These are phyloP conservation scores for Rhizopus delemar DNA, from an alignment of 371 early-diverging fungal species.

Conservation along the genomic window DNA sequence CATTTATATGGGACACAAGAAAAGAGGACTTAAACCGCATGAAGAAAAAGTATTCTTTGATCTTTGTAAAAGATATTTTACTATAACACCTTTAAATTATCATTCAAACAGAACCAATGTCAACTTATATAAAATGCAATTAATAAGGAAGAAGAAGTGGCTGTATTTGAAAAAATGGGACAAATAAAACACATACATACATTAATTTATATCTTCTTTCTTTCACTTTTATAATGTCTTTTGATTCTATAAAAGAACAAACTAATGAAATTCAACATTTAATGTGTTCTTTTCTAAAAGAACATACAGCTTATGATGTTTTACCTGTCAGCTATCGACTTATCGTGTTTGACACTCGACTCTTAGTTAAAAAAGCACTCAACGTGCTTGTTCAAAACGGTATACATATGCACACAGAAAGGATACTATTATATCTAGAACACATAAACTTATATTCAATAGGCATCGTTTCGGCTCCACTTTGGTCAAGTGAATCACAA, in stretches of 20 bases:
- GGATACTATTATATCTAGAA: too few relatives aligned
- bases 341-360: slow-evolving; percentile 87
- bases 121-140: slow-evolving; percentile 5
- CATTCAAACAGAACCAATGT: not conserved
- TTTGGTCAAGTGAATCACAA: slow-evolving; percentile 83
- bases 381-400: slow-evolving; percentile 92
- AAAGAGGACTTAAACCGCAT: slow-evolving; percentile 37
- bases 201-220: not conserved
- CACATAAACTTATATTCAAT: slow-evolving; percentile 9
- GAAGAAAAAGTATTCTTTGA: slow-evolving; percentile 54
- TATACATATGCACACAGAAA: slow-evolving; percentile 28
- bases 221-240: slow-evolving; percentile 3
- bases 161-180: slow-evolving; percentile 5
- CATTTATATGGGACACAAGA: slow-evolving; percentile 61
- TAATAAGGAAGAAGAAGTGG: not conserved
- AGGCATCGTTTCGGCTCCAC: slow-evolving; percentile 93
- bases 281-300: slow-evolving; percentile 70
- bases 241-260: slow-evolving; percentile 17
- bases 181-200: not conserved
- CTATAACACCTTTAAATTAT: slow-evolving; percentile 8
- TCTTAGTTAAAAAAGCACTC: slow-evolving; percentile 91
- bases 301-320: slow-evolving; percentile 86
- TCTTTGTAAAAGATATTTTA: slow-evolving; percentile 20
- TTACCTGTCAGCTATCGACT: slow-evolving; percentile 88
- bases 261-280: slow-evolving; percentile 44